phyloP scores from a whole-genome alignment of 1,284 basidiomycete genomes.

The Cryptococcus sp. region DNA sequence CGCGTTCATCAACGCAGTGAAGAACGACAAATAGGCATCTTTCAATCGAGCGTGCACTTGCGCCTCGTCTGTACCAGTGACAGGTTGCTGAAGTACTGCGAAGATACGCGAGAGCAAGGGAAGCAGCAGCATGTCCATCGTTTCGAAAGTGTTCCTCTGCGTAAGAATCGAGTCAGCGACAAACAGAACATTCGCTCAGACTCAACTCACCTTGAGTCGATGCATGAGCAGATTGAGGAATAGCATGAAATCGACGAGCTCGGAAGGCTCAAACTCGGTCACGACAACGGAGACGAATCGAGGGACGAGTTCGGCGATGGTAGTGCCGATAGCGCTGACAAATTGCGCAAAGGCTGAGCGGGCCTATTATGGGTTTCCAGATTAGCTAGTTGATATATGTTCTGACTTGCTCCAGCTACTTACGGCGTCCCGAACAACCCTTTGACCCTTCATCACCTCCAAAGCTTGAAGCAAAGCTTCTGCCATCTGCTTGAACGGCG shows the following conservation, averaged over 20 bases:
- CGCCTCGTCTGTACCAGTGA: slow-evolving; percentile 88
- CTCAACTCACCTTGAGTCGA: slow-evolving; percentile 74
- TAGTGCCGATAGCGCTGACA: slow-evolving; percentile 82
- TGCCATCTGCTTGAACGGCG: slow-evolving; percentile 83
- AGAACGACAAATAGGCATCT: slow-evolving; percentile 81
- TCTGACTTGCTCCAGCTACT: slow-evolving; percentile 41
- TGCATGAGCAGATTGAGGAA: slow-evolving; percentile 91
- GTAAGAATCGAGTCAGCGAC: slow-evolving; percentile 14
- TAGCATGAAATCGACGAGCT: slow-evolving; percentile 92
- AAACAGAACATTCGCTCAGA: not conserved
- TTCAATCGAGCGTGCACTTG: slow-evolving; percentile 82
- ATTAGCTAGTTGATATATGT: not conserved
- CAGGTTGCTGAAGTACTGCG: slow-evolving; percentile 75
- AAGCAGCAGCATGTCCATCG: slow-evolving; percentile 86
- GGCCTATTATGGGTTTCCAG: slow-evolving; percentile 60
- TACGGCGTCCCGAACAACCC: slow-evolving; percentile 90
- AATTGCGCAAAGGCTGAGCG: slow-evolving; percentile 93
- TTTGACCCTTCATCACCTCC: slow-evolving; percentile 82
- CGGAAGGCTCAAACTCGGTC: slow-evolving; percentile 85
- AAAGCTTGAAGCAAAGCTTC: slow-evolving; percentile 87
- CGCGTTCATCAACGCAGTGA: slow-evolving; percentile 78
- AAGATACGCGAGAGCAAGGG: slow-evolving; percentile 85
- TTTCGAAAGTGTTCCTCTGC: slow-evolving; percentile 56
- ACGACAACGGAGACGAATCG: slow-evolving; percentile 82
- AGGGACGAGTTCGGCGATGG: slow-evolving; percentile 55